These are phyloP conservation scores for Ascodesmis nigricans DNA, from an alignment of 495 filamentous ascomycete species.

Conservation along the genomic window DNA sequence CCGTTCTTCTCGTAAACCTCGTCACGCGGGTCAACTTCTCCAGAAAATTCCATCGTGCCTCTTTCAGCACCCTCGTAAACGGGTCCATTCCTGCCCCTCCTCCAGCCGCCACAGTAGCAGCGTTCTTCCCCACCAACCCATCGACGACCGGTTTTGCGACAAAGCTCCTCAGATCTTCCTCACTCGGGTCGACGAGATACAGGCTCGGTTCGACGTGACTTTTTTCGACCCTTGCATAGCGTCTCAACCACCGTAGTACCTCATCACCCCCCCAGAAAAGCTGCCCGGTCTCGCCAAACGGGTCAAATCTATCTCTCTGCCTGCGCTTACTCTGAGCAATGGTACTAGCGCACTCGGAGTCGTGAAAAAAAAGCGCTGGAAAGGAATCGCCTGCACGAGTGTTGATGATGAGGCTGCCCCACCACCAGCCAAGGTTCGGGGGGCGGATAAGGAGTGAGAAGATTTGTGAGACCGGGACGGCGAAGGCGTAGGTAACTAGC, in stretches of 20 bases:
- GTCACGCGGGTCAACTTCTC: conserved; percentile 93
- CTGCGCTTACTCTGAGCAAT: conserved; percentile 80
- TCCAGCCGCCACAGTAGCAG: conserved; percentile 15
- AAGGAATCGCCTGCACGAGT: conserved; percentile 74
- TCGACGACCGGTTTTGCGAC: conserved; percentile 32
- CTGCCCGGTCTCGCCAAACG: conserved; percentile 60
- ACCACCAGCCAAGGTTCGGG: conserved; percentile 95
- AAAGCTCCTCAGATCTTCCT: conserved; percentile 67
- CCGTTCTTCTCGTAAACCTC: conserved; percentile 77
- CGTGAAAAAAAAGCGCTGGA: conserved; percentile 91
- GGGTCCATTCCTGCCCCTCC: conserved; percentile 66
- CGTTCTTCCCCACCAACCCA: conserved; percentile 25
- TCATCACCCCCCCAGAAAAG: conserved; percentile 98
- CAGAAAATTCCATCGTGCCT: conserved; percentile 84
- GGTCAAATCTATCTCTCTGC: conserved; percentile 65
- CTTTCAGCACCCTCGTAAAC: conserved; percentile 80
- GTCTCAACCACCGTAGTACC: conserved; percentile 70
- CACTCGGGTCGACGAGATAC: conserved; percentile 70
- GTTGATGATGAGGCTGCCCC: conserved; percentile 83
- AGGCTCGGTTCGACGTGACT: conserved; percentile 67
- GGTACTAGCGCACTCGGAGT: conserved; percentile 85
- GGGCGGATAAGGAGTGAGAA: conserved; percentile 79
- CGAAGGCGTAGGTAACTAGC: conserved; percentile 75
- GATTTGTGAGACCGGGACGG: conserved; percentile 70
- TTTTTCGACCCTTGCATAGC: conserved; percentile 61